Conservation (phyloP, 441 rosid genomes). For the Populus hybrid region DNA sequence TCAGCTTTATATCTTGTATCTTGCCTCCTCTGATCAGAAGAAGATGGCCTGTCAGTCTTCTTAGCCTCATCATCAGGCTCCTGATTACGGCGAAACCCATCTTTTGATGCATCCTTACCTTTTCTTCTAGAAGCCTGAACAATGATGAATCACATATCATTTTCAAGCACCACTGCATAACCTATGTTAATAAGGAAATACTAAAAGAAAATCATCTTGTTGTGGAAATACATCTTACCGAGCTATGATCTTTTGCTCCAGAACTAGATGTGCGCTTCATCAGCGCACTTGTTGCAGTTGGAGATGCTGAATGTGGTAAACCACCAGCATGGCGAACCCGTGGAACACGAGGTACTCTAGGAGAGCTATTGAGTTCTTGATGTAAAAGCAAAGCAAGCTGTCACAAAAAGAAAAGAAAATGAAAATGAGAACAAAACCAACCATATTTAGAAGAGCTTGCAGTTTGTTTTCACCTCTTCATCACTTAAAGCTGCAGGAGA, state of each 20-base stretch:
- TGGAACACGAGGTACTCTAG: slow-evolving; percentile 95
- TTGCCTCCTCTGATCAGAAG: slow-evolving; percentile 61
- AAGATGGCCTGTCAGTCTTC: slow-evolving; percentile 53
- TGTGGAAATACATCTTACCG: slow-evolving; percentile 41
- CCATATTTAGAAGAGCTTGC: neutral
- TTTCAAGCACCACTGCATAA: slow-evolving; percentile 14
- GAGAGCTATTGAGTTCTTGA: slow-evolving; percentile 98
- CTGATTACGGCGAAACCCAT: slow-evolving; percentile 36
- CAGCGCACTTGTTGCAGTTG: slow-evolving; percentile 58
- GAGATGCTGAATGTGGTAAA: slow-evolving; percentile 72
- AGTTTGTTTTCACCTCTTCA: slow-evolving; percentile 67
- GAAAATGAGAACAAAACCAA: neutral
- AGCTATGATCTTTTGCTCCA: slow-evolving; percentile 64
- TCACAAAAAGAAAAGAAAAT: neutral
- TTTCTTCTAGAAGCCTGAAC: slow-evolving; percentile 74
- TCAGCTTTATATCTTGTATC: slow-evolving; percentile 44
- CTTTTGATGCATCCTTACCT: slow-evolving; percentile 69
- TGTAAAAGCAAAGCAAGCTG: slow-evolving; percentile 98
- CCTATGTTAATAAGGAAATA: neutral
- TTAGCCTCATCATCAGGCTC: slow-evolving; percentile 61
- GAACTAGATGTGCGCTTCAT: slow-evolving; percentile 75
- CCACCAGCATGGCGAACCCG: slow-evolving; percentile 87
- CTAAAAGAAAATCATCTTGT: neutral
- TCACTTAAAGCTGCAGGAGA: slow-evolving; percentile 63
- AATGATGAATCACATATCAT: slow-evolving; percentile 17